Conservation (phyloP, 140 eudicot species). For the Cichorium intybus region DNA sequence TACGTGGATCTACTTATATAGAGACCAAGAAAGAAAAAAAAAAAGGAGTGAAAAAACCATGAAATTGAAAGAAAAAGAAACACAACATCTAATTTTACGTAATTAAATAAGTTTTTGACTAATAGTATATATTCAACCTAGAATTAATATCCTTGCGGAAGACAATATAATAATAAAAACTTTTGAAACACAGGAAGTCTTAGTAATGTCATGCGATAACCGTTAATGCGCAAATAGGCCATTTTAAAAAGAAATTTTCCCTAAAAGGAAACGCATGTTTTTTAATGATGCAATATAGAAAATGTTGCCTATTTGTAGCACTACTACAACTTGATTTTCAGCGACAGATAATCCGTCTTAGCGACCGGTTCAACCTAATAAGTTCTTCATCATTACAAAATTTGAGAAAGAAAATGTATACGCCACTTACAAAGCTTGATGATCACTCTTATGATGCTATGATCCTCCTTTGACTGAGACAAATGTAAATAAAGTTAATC, state of each 20-base stretch:
- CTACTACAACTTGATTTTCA: neutral
- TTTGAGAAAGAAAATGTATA: neutral
- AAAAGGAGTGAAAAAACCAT: neutral
- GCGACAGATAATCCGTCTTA: too few species aligned
- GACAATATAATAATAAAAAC: neutral
- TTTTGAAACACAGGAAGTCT: neutral
- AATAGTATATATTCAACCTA: neutral
- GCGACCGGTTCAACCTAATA: too few species aligned
- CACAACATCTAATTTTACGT: neutral
- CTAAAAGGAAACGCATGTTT: neutral
- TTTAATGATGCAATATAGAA: neutral
- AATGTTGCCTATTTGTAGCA: neutral
- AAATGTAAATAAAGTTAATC: constrained; percentile 13
- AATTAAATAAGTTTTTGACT: neutral
- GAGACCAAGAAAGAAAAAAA: neutral
- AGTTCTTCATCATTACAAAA: neutral
- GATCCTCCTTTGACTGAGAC: constrained; percentile 34
- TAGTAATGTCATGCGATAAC: too few species aligned
- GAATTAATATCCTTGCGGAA: neutral
- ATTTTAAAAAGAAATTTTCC: neutral
- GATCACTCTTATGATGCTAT: constrained; percentile 22
- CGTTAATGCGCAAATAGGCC: neutral
- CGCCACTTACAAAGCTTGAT: constrained; percentile 12
- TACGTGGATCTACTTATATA: neutral
- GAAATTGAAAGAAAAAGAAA: neutral